phyloP scores from a whole-genome alignment of 306 rosid species.

The Lagenaria siceraria region DNA sequence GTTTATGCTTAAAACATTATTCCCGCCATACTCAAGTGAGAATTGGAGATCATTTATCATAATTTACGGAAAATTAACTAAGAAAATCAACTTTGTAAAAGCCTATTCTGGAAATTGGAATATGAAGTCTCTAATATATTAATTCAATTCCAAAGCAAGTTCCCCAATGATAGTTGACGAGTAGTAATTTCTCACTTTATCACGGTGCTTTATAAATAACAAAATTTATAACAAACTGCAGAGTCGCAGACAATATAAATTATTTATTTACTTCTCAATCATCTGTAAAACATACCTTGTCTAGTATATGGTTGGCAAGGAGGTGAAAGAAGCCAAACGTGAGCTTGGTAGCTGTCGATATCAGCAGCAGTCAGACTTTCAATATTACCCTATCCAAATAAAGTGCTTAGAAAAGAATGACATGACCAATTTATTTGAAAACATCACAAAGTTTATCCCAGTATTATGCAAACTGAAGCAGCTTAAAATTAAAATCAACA shows the following conservation, averaged over 20 bases:
- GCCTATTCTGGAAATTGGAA: not conserved
- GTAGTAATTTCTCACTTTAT: not conserved
- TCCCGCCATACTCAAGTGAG: not conserved
- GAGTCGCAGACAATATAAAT: not conserved
- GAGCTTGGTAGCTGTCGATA: slow-evolving; percentile 52
- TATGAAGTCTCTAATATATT: not conserved
- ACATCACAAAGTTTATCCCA: not conserved
- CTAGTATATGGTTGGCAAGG: slow-evolving; percentile 98
- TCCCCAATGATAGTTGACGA: not conserved
- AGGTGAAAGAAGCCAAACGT: slow-evolving; percentile 94
- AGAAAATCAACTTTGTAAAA: not conserved
- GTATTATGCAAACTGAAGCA: not conserved
- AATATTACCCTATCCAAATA: slow-evolving; percentile 60
- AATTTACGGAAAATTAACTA: not conserved
- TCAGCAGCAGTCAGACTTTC: slow-evolving; percentile 71
- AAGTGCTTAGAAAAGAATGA: not conserved
- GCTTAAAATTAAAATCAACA: not conserved
- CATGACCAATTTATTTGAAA: not conserved
- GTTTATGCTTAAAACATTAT: not conserved
- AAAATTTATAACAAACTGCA: not conserved
- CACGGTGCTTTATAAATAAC: not conserved
- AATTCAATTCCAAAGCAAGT: not conserved
- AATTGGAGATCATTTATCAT: not conserved
- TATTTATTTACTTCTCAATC: not conserved
- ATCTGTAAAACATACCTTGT: slow-evolving; percentile 38